Conservation (phyloP, 495 filamentous ascomycete species). For the Trypethelium eluteriae region DNA sequence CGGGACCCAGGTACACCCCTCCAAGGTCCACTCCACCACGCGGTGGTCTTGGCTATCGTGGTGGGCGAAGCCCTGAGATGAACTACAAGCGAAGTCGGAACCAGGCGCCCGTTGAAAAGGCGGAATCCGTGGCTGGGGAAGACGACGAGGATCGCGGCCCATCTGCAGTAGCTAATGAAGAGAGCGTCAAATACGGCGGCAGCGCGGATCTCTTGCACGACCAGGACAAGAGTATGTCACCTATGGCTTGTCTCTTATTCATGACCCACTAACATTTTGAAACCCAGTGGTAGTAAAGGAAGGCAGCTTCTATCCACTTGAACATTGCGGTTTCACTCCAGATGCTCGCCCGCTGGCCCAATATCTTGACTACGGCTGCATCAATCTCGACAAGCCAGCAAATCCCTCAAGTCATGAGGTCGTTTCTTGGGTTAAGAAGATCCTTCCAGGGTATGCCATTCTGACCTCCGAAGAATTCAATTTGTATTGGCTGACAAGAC, state of each 20-base stretch:
- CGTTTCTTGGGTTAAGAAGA: conserved; percentile 96
- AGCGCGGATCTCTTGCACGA: not conserved
- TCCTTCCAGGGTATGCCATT: conserved; percentile 58
- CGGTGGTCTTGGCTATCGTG: no score
- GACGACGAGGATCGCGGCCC: not conserved
- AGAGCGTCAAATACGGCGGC: not conserved
- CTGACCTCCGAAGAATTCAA: not conserved
- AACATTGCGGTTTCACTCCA: conserved; percentile 67
- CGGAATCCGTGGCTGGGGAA: no score
- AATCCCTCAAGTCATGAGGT: conserved; percentile 98
- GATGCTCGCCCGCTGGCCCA: conserved; percentile 87
- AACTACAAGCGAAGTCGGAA: no score
- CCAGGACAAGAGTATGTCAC: not conserved
- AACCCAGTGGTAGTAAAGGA: conserved; percentile 70
- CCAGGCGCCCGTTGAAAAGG: no score
- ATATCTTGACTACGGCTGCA: conserved; percentile 91
- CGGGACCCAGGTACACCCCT: no score
- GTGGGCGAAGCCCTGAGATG: no score
- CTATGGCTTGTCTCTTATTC: not conserved
- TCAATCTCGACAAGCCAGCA: conserved; percentile 96
- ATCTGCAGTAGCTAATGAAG: not conserved
- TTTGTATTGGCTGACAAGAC: not conserved
- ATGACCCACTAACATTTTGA: not conserved
- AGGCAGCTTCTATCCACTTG: conserved; percentile 89
- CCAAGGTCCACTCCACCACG: no score